These are phyloP conservation scores for Suillus subaureus DNA, from an alignment of 768 basidiomycete genomes.

Conservation along the genomic window DNA sequence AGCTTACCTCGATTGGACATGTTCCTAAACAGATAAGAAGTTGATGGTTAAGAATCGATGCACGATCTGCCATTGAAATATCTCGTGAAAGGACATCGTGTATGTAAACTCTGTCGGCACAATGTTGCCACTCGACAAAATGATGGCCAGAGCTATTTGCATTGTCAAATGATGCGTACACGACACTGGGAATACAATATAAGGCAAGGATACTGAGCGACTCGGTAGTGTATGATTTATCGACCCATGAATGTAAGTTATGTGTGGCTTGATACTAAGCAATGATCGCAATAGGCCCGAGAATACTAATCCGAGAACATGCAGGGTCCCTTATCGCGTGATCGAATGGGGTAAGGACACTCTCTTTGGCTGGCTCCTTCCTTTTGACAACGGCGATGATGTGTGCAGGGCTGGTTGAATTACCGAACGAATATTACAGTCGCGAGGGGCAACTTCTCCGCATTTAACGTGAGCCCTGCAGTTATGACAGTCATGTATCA, in stretches of 20 bases:
- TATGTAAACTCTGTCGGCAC: background rate
- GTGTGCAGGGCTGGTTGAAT: slow-evolving; percentile 25
- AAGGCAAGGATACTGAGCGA: background rate
- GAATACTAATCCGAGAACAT: slow-evolving; percentile 1
- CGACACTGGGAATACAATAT: background rate
- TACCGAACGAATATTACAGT: slow-evolving; percentile 54
- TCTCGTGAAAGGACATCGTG: background rate
- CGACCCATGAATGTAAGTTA: background rate
- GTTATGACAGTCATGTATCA: slow-evolving; percentile 15
- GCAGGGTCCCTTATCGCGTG: slow-evolving; percentile 26
- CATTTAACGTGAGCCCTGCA: slow-evolving; percentile 84
- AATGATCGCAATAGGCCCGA: background rate
- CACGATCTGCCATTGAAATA: background rate
- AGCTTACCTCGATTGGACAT: too few relatives aligned
- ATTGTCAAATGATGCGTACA: background rate
- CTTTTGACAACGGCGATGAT: slow-evolving; percentile 29
- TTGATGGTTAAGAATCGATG: background rate
- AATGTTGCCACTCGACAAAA: background rate
- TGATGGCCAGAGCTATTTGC: background rate
- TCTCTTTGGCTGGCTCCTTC: slow-evolving; percentile 30
- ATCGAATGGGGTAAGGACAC: slow-evolving; percentile 25
- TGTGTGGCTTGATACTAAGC: background rate
- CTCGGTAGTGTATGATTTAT: background rate
- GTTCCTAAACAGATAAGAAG: background rate
- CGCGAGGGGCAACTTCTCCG: slow-evolving; percentile 77